phyloP scores from a whole-genome alignment of 306 rosid genomes.

The Fragaria nilgerrensis region DNA sequence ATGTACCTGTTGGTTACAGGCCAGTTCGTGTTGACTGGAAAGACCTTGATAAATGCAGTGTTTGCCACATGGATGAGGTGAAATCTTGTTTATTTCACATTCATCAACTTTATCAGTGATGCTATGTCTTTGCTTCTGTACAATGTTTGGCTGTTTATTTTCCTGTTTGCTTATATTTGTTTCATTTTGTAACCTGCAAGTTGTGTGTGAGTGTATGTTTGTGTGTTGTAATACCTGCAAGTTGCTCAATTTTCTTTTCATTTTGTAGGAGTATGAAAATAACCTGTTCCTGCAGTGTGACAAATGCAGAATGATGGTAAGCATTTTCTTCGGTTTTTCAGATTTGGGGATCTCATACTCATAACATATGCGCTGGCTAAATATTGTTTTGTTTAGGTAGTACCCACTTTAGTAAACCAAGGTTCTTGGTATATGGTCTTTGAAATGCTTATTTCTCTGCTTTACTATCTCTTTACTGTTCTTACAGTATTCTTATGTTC shows the following conservation, averaged over 20 bases:
- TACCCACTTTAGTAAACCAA: slow-evolving; percentile 9
- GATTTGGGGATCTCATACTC: slow-evolving; percentile 4
- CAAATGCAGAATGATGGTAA: slow-evolving; percentile 99
- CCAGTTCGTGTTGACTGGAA: slow-evolving; percentile 99
- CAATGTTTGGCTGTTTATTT: slow-evolving; percentile 12
- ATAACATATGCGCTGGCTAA: background rate
- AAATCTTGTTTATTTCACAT: slow-evolving; percentile 7
- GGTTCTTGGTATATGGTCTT: background rate
- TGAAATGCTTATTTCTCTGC: slow-evolving; percentile 11
- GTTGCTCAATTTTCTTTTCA: background rate
- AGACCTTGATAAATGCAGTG: slow-evolving; percentile 98
- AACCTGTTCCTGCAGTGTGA: slow-evolving; percentile 96
- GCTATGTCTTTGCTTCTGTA: background rate
- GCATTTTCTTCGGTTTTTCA: slow-evolving; percentile 14
- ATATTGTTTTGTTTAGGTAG: background rate
- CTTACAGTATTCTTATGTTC: background rate
- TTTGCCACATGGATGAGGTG: slow-evolving; percentile 99
- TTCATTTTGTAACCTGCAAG: slow-evolving; percentile 3
- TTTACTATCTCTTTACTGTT: slow-evolving; percentile 19
- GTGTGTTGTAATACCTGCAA: background rate
- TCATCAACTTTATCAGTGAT: background rate
- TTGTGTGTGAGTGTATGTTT: background rate
- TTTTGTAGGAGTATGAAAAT: slow-evolving; percentile 79
- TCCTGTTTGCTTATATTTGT: slow-evolving; percentile 6
- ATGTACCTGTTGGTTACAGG: slow-evolving; percentile 77